Evolutionary conservation across 805 yeast genomes (phyloP).

Genomic region (Nakazawaea pomicola): DNA sequence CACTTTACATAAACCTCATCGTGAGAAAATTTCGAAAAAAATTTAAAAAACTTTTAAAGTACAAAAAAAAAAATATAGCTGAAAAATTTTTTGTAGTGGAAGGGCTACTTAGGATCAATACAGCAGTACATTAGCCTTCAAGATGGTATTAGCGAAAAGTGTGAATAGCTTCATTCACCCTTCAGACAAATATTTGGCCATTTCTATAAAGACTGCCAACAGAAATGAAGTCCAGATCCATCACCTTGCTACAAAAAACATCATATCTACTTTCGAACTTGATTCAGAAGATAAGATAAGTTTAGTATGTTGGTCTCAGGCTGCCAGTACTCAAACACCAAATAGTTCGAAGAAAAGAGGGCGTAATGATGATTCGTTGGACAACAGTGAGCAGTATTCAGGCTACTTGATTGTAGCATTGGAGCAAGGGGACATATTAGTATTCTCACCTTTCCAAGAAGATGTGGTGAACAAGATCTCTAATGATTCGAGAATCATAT

Average conservation of each 20-base stretch:
- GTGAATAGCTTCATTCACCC: constrained; percentile 22
- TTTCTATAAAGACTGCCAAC: constrained; percentile 36
- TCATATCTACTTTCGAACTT: constrained; percentile 33
- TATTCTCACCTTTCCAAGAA: constrained; percentile 39
- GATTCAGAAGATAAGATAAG: constrained; percentile 33
- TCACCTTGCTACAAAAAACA: constrained; percentile 21
- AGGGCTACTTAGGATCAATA: too few relatives aligned
- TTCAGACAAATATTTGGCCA: constrained; percentile 30
- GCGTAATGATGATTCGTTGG: constrained; percentile 7
- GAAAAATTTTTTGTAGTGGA: too few relatives aligned
- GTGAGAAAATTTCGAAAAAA: too few relatives aligned
- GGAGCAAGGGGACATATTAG: constrained; percentile 32
- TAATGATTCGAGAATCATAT: constrained; percentile 22
- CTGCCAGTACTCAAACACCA: constrained; percentile 1
- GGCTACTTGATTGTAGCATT: constrained; percentile 28
- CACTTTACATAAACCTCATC: too few relatives aligned
- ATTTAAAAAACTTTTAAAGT: too few relatives aligned
- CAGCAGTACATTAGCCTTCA: too few relatives aligned
- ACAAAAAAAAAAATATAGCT: too few relatives aligned
- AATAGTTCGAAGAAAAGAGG: constrained; percentile 21
- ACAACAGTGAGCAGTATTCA: constrained; percentile 3
- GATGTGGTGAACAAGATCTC: constrained; percentile 33
- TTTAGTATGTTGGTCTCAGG: constrained; percentile 36
- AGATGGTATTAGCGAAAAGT: too few relatives aligned
- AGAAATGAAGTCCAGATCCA: constrained; percentile 41